phyloP scores from a whole-genome alignment of 179 eudicot species.

The Corrigiola litoralis region DNA sequence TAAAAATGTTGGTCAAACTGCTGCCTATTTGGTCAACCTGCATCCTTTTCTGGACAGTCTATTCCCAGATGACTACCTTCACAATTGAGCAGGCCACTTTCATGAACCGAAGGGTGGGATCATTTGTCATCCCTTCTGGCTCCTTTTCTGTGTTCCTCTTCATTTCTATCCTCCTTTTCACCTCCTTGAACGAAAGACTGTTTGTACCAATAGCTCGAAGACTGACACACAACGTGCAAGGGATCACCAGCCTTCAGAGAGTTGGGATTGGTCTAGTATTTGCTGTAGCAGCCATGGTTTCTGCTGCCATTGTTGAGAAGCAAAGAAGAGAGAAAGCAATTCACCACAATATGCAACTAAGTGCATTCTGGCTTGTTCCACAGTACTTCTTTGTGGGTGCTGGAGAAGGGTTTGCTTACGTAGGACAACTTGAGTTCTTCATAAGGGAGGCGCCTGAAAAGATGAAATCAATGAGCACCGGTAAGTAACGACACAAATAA shows the following conservation, averaged over 20 bases:
- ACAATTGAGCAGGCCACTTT: conserved; percentile 92
- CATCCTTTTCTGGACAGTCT: conserved; percentile 90
- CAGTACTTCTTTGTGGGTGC: conserved; percentile 97
- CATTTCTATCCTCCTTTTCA: conserved; percentile 69
- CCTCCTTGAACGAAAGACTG: conserved; percentile 71
- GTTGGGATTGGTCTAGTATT: conserved; percentile 69
- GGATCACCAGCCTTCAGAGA: conserved; percentile 77
- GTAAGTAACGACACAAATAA: conserved; percentile 10
- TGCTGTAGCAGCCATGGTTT: conserved; percentile 62
- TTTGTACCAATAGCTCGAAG: conserved; percentile 67
- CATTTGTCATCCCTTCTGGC: conserved; percentile 72
- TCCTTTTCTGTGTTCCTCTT: conserved; percentile 80
- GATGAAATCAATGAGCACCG: conserved; percentile 98
- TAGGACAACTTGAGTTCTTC: conserved; percentile 94
- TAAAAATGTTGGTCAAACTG: conserved; percentile 80
- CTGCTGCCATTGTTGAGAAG: conserved; percentile 71
- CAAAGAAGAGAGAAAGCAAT: conserved; percentile 37
- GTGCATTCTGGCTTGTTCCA: conserved; percentile 92
- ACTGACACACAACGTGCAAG: conserved; percentile 56
- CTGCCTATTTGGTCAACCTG: conserved; percentile 91
- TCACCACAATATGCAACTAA: conserved; percentile 22
- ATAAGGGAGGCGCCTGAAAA: conserved; percentile 94
- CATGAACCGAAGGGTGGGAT: conserved; percentile 70
- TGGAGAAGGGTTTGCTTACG: conserved; percentile 94
- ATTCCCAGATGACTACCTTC: conserved; percentile 98